Percentiles rank a stretch among this genome's conserved stretches.
Evolutionary conservation across 192 early-diverging fungal genomes (phyloP).

Genomic region (Coemansia sp.): DNA sequence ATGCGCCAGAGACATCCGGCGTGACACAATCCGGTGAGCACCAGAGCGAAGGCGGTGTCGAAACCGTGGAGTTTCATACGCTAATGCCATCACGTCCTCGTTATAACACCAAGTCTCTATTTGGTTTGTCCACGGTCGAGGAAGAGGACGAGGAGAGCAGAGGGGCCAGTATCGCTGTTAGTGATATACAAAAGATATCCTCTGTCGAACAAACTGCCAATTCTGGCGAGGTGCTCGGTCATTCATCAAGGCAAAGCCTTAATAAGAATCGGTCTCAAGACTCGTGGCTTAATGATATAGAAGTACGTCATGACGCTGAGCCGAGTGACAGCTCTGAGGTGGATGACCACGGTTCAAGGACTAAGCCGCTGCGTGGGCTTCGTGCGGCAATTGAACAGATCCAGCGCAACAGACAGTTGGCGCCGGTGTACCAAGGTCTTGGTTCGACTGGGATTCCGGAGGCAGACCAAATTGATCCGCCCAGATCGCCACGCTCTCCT

Average conservation of each 20-base stretch:
- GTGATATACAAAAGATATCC: constrained; percentile 11
- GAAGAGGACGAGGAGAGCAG: constrained; percentile 48
- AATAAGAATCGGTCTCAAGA: background rate
- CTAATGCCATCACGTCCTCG: constrained; percentile 39
- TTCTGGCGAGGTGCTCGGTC: background rate
- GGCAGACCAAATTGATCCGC: background rate
- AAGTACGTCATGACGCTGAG: too few relatives aligned
- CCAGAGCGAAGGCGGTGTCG: background rate
- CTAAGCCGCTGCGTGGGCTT: constrained; percentile 11
- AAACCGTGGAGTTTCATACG: constrained; percentile 21
- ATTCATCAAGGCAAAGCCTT: background rate
- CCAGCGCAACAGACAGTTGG: constrained; percentile 1
- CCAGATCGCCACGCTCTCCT: constrained; percentile 4
- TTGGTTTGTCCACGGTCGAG: constrained; percentile 39
- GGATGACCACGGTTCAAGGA: too few relatives aligned
- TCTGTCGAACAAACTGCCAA: background rate
- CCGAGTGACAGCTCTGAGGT: too few relatives aligned
- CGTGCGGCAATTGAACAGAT: constrained; percentile 17
- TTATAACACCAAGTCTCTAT: constrained; percentile 31
- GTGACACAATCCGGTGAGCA: background rate
- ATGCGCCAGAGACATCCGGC: background rate
- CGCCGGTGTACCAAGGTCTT: constrained; percentile 11
- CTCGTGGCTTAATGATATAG: too few relatives aligned
- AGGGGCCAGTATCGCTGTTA: constrained; percentile 26
- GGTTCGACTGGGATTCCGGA: constrained; percentile 19